Conservation (phyloP, 495 filamentous ascomycete species). For the Xylaria cubensis region DNA sequence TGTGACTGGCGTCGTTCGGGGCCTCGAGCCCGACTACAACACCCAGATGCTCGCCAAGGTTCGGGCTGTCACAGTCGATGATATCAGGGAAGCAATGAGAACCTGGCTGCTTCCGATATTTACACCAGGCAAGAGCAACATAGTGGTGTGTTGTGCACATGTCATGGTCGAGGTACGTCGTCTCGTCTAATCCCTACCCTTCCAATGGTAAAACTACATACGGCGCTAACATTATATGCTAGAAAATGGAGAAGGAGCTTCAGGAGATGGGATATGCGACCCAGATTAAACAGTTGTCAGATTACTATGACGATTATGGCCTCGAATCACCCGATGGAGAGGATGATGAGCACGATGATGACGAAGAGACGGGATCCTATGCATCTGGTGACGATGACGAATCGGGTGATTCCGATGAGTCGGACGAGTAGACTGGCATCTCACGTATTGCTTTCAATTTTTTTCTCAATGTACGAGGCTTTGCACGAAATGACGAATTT, state of each 20-base stretch:
- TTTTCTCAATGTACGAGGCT: no score
- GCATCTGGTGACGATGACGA: conserved; percentile 35
- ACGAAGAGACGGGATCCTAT: conserved; percentile 44
- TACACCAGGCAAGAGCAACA: conserved; percentile 73
- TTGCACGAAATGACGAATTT: neutral
- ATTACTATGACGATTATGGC: conserved; percentile 93
- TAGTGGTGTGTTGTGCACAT: conserved; percentile 87
- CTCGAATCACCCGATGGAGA: conserved; percentile 73
- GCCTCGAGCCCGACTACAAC: conserved; percentile 79
- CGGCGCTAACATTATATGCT: conserved; percentile 29
- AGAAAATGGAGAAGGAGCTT: conserved; percentile 77
- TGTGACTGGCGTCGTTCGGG: conserved; percentile 77
- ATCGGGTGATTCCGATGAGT: conserved; percentile 13
- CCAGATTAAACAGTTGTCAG: conserved; percentile 72
- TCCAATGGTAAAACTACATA: conserved; percentile 6
- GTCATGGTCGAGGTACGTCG: conserved; percentile 79
- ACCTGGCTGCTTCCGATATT: conserved; percentile 83
- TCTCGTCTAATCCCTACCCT: conserved; percentile 20
- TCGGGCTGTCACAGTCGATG: conserved; percentile 73
- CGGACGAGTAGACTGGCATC: neutral
- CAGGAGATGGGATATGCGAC: conserved; percentile 78
- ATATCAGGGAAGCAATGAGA: conserved; percentile 76
- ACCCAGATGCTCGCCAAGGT: conserved; percentile 77
- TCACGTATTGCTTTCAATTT: neutral
- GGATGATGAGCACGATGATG: conserved; percentile 66